A percentile compares a stretch with the other conserved stretches of the same genome.
Conservation (phyloP, 2,329 filamentous ascomycete genomes). For the Cladosporium colombiae region DNA sequence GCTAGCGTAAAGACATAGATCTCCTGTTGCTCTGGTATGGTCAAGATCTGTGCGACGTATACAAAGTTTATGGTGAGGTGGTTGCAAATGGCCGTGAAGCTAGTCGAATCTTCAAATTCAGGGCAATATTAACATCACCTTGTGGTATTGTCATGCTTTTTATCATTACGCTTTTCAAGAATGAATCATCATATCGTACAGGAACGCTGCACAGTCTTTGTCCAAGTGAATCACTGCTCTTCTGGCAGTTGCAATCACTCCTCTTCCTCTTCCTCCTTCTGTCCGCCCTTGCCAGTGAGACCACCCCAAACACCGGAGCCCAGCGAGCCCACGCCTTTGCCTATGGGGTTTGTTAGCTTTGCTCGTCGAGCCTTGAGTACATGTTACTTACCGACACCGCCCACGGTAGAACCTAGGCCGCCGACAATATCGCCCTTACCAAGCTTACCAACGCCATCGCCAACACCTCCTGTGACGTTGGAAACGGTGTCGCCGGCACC, state of each 20-base stretch:
- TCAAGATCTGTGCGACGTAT: too few species aligned
- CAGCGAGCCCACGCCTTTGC: conserved; percentile 33
- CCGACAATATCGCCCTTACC: conserved; percentile 49
- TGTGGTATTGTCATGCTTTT: not conserved
- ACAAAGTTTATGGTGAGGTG: too few species aligned
- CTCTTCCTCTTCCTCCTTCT: conserved; percentile 23
- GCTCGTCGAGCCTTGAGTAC: not conserved
- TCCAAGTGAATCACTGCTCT: conserved; percentile 12
- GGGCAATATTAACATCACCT: too few species aligned
- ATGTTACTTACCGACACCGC: conserved; percentile 38
- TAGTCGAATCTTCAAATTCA: too few species aligned
- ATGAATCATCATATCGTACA: conserved; percentile 6
- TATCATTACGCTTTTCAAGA: conserved; percentile 3
- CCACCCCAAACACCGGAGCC: conserved; percentile 36
- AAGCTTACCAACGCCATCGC: conserved; percentile 47
- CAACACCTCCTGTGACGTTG: conserved; percentile 45
- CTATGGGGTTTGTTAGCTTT: conserved; percentile 17
- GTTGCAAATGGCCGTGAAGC: too few species aligned
- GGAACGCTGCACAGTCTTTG: not conserved
- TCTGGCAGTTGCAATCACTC: conserved; percentile 13
- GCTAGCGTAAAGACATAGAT: not conserved
- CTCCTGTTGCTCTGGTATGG: not conserved
- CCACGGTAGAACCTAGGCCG: conserved; percentile 44
- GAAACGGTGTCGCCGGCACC: conserved; percentile 44
- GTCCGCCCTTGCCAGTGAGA: conserved; percentile 30